Base-by-base conservation (phyloP, 1,284 basidiomycete genomes). In the Phellinidium pouzarii region DNA sequence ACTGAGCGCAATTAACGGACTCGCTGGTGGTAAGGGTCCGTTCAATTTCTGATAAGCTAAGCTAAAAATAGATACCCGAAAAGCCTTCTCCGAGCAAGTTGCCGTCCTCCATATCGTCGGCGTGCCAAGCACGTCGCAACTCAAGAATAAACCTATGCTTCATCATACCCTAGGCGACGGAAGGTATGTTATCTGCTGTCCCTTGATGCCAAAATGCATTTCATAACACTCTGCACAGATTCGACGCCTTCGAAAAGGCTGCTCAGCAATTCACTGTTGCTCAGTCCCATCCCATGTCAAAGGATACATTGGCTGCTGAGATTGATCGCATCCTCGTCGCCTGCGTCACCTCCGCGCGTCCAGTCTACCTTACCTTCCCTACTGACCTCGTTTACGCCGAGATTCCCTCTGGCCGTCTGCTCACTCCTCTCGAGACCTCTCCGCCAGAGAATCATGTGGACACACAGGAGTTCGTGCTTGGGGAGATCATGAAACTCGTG, bases 61-160 rank as follows among this genome's bases (percentile, higher is more conserved):
- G n/a, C 36, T n/a, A 42, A 11, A 31, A 12, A 27, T 19, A 5
- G 7, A 42, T n/a, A 6, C 12, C 45, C 43, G 40, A 37, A 40
- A 17, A 85, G 86, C 87, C 3, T 85, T 80, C 67, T 85, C 90
- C 23, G 94, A 98, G 69, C 87, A 91, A 71, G 82, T 98, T 4
- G 94, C 94, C 6, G 79, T 98, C 3, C 75, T 98, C 4, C 94
- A 98, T 65, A 80, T 98, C 45, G 94, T 88, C 46, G 94, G 94
- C 54, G 82, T 83, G 1, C 94, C 94, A 0, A 87, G 80, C 59
- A 90, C 86, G 1, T 60, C 70, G 11, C 82, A 91, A 59, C 84
- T 89, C 61, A 83, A 79, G 67, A 73, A 66, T 38, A 84, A 73
- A 64, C 86, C 77, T 42, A 76, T 88, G 66, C 74, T 93, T 25